Evolutionary conservation across 202 grass and related monocot genomes (phyloP).

Genomic region (Dendrocalamus latiflorus): DNA sequence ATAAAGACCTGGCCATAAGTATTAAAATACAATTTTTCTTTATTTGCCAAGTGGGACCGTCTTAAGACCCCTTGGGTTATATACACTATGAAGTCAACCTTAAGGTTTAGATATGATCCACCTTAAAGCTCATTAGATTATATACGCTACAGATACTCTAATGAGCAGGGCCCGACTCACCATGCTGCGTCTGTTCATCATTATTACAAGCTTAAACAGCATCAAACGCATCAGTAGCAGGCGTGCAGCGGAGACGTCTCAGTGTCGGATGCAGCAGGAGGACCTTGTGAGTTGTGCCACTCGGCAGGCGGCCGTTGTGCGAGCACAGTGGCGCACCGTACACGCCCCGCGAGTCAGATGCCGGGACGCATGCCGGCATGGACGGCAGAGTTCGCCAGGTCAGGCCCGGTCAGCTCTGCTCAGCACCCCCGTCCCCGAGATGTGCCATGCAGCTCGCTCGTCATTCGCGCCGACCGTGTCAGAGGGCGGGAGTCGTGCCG

Average conservation of each 20-base stretch:
- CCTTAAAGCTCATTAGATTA: too few species aligned
- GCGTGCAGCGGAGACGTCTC: not conserved
- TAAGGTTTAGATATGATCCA: too few species aligned
- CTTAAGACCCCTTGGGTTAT: too few species aligned
- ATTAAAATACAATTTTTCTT: too few species aligned
- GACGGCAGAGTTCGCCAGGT: not conserved
- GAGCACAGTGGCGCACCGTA: conserved; percentile 28
- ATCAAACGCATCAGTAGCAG: not conserved
- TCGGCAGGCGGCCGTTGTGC: conserved; percentile 11
- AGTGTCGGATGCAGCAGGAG: not conserved
- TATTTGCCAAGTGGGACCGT: too few species aligned
- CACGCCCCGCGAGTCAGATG: conserved; percentile 15
- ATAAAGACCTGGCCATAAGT: too few species aligned
- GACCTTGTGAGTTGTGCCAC: conserved; percentile 11
- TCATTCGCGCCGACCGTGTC: conserved; percentile 14
- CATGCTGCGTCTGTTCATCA: not conserved
- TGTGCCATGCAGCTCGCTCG: conserved; percentile 16
- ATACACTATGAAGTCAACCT: too few species aligned
- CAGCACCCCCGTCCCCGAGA: not conserved
- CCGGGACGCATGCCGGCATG: conserved; percentile 40
- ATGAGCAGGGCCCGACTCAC: not conserved
- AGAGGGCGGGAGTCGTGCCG: conserved; percentile 6
- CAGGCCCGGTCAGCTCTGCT: not conserved
- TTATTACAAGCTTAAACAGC: not conserved
- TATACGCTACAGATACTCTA: too few species aligned